A percentile compares a stretch with the other conserved stretches of the same genome.
phyloP scores from a whole-genome alignment of 2,329 filamentous ascomycete species.

The Cryphonectria nitschkei region DNA sequence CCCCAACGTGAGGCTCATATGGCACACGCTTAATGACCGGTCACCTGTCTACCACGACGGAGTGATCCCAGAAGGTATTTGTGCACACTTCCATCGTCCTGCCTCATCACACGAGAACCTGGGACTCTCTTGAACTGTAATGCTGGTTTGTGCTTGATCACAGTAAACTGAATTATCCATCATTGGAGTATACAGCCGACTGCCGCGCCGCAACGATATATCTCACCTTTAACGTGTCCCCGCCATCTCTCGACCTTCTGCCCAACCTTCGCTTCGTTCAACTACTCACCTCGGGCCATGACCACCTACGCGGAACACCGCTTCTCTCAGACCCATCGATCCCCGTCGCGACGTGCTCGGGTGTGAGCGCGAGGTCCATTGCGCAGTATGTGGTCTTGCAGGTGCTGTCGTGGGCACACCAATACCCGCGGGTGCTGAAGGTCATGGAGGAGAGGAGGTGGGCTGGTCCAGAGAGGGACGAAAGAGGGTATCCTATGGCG shows the following conservation, averaged over 20 bases:
- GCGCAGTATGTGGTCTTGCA: constrained; percentile 16
- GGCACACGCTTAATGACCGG: constrained; percentile 12
- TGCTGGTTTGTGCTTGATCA: neutral
- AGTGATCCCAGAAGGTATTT: constrained; percentile 10
- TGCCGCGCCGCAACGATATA: constrained; percentile 17
- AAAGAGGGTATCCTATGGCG: constrained; percentile 3
- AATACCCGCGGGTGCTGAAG: constrained; percentile 2
- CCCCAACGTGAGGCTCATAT: constrained; percentile 18
- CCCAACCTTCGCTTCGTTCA: constrained; percentile 18
- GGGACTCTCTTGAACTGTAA: neutral
- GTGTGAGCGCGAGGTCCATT: constrained; percentile 13
- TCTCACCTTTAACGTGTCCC: constrained; percentile 15
- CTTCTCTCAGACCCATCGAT: constrained; percentile 16
- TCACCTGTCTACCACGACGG: neutral
- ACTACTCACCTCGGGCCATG: constrained; percentile 16
- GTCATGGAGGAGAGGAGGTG: constrained; percentile 8
- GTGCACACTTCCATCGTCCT: too few relatives aligned
- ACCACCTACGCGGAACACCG: constrained; percentile 10
- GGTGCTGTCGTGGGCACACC: constrained; percentile 18
- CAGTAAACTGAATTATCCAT: neutral
- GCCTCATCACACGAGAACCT: too few relatives aligned
- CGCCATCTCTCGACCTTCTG: constrained; percentile 1
- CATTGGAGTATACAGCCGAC: neutral
- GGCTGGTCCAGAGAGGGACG: constrained; percentile 5
- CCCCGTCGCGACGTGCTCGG: constrained; percentile 13